Evolutionary conservation across 2,329 filamentous ascomycete species (phyloP).

Genomic region (Fusarium scirpi): DNA sequence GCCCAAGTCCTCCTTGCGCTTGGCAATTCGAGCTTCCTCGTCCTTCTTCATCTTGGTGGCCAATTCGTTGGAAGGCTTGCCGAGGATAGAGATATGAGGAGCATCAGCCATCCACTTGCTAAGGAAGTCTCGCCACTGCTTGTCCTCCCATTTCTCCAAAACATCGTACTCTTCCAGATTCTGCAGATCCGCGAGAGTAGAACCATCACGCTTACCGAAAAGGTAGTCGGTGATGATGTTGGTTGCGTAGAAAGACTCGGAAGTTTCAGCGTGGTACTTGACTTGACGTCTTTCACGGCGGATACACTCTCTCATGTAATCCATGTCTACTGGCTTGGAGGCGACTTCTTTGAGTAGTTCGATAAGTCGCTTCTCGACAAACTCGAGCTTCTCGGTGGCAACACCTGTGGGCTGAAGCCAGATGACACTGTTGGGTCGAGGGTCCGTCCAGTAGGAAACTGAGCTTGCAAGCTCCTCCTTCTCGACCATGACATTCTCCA

Average conservation of each 20-base stretch:
- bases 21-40: slow-evolving; percentile 81
- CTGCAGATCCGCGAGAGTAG: slow-evolving; percentile 73
- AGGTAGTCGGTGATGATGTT: slow-evolving; percentile 93
- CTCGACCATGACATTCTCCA: slow-evolving; percentile 94
- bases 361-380: slow-evolving; percentile 88
- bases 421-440: slow-evolving; percentile 83
- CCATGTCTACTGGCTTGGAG: slow-evolving; percentile 85
- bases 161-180: slow-evolving; percentile 71
- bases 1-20: slow-evolving; percentile 83
- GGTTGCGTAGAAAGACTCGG: slow-evolving; percentile 82
- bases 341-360: slow-evolving; percentile 85
- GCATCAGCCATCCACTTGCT: slow-evolving; percentile 88
- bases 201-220: slow-evolving; percentile 87
- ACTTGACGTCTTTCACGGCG: slow-evolving; percentile 82
- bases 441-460: slow-evolving; percentile 82
- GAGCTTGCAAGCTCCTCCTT: slow-evolving; percentile 91
- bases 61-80: slow-evolving; percentile 83
- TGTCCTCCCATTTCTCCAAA: slow-evolving; percentile 83
- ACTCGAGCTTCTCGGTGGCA: slow-evolving; percentile 83
- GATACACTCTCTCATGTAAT: slow-evolving; percentile 89
- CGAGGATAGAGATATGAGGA: slow-evolving; percentile 87
- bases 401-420: slow-evolving; percentile 90
- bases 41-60: slow-evolving; percentile 84
- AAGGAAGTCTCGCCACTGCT: slow-evolving; percentile 85
- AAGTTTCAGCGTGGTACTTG: slow-evolving; percentile 85